Evolutionary conservation across 805 yeast species (phyloP).

Genomic region (Lipomyces oligophaga): DNA sequence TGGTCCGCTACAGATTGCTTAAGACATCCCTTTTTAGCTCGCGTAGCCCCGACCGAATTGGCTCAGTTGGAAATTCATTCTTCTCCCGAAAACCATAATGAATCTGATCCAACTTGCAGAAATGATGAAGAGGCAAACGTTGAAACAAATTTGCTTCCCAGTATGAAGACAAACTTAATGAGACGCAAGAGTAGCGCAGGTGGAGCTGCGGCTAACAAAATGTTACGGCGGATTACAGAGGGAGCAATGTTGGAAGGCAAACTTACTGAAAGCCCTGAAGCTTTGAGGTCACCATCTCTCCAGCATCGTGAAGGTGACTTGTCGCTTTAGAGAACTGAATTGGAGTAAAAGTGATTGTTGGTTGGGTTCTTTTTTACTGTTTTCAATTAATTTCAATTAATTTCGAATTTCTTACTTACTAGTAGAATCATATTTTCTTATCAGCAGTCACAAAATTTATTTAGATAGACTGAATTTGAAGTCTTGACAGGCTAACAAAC

Average conservation of each 20-base stretch:
- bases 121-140: too few species aligned
- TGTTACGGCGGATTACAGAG: conserved; percentile 16
- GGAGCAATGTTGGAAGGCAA: conserved; percentile 24
- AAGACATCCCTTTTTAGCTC: conserved; percentile 48
- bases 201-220: conserved; percentile 1
- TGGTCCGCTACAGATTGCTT: conserved; percentile 46
- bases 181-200: conserved; percentile 4
- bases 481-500: conserved; percentile 65
- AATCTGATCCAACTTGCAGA: neutral
- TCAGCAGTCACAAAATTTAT: neutral
- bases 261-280: conserved; percentile 22
- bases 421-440: too few species aligned
- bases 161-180: conserved; percentile 5
- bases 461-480: too few species aligned
- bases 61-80: too few species aligned
- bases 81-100: too few species aligned
- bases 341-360: too few species aligned
- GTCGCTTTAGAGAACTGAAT: too few species aligned
- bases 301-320: too few species aligned
- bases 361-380: too few species aligned
- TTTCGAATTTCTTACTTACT: too few species aligned
- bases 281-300: conserved; percentile 22
- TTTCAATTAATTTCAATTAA: too few species aligned
- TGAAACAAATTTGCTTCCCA: conserved; percentile 38
- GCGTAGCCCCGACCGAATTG: too few species aligned